A percentile compares a stretch with the other conserved stretches of the same genome.
Evolutionary conservation across 768 basidiomycete species (phyloP).

Genomic region (Lactifluus hygrophoroides): DNA sequence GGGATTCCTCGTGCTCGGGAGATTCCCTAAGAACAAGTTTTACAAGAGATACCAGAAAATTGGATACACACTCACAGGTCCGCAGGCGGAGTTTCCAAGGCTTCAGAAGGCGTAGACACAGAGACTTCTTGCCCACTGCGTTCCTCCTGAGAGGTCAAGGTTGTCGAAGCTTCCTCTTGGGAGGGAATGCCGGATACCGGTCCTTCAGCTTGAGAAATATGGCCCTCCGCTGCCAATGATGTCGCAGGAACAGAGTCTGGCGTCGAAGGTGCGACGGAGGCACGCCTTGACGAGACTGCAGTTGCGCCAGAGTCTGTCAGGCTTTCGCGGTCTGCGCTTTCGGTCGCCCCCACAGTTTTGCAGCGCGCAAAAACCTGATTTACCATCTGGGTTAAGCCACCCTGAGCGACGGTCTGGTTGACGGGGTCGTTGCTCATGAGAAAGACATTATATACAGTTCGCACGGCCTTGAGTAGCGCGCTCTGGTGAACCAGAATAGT

Average conservation of each 20-base stretch:
- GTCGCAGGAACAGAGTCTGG: conserved; percentile 19
- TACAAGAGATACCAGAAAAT: background rate
- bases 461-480: conserved; percentile 87
- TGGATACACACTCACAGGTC: conserved; percentile 1
- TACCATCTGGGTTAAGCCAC: conserved; percentile 96
- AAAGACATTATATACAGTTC: conserved; percentile 98
- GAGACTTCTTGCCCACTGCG: background rate
- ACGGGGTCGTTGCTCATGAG: conserved; percentile 81
- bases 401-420: conserved; percentile 98
- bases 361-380: conserved; percentile 92
- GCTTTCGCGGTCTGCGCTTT: conserved; percentile 1
- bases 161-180: background rate
- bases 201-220: background rate
- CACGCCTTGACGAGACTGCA: conserved; percentile 1
- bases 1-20: background rate
- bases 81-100: background rate
- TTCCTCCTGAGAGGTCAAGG: background rate
- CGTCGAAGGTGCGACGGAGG: conserved; percentile 11
- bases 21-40: conserved; percentile 6
- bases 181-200: background rate
- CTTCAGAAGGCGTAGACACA: background rate
- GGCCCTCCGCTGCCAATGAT: conserved; percentile 3
- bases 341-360: conserved; percentile 28
- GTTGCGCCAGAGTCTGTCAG: conserved; percentile 15
- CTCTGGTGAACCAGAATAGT: conserved; percentile 91